Evolutionary conservation across 305 asterid genomes (phyloP).

Genomic region (Rubia peregrina): DNA sequence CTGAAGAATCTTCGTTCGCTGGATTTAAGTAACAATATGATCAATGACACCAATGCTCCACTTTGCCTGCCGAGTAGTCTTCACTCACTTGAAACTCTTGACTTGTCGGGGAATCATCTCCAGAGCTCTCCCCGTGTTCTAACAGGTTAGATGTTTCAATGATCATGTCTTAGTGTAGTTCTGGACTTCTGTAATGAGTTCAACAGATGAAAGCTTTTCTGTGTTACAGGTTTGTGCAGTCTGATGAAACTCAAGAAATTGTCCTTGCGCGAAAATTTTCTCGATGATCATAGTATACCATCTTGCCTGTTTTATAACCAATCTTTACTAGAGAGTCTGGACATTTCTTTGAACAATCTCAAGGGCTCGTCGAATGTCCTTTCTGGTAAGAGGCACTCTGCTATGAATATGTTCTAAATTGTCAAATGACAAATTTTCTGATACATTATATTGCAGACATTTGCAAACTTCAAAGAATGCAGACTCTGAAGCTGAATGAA

Average conservation of each 20-base stretch:
- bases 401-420: not conserved
- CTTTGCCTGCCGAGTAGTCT: constrained; percentile 3
- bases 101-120: constrained; percentile 4
- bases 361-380: constrained; percentile 10
- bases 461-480: constrained; percentile 21
- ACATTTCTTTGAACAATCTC: constrained; percentile 20
- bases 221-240: constrained; percentile 8
- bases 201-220: not conserved
- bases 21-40: constrained; percentile 3
- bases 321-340: constrained; percentile 15
- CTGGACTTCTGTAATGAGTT: not conserved
- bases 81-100: constrained; percentile 5
- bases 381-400: constrained; percentile 7
- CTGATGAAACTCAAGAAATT: constrained; percentile 11
- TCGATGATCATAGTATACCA: constrained; percentile 17
- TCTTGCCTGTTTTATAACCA: constrained; percentile 13
- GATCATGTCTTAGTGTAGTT: not conserved
- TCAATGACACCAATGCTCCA: constrained; percentile 6
- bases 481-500: constrained; percentile 16
- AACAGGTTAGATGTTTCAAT: not conserved
- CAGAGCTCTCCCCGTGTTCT: not conserved
- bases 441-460: constrained; percentile 15
- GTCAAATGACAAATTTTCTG: not conserved
- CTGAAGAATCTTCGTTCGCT: constrained; percentile 9
- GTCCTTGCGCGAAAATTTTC: constrained; percentile 9